Evolutionary conservation across 208 protist species (phyloP), one percentile per base, ranked within the genome.

Genomic region (Crithidia mellificae): DNA sequence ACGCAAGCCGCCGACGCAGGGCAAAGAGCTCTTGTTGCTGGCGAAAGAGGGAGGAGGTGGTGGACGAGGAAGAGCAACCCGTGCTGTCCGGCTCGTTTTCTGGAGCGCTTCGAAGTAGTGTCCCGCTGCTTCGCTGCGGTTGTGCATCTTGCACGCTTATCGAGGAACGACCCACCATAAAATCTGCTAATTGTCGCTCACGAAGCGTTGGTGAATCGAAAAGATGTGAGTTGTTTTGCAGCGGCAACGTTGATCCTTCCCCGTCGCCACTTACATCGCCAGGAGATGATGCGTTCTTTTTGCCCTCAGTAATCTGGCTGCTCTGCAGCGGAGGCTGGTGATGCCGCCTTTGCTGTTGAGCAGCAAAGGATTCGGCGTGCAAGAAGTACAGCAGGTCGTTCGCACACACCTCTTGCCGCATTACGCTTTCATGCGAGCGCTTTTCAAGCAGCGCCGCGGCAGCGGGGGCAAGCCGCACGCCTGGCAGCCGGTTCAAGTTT

Each of bases 381-480:
- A 76, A 66, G 25, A 76, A 76, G 32, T 76, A 76, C 14, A 66
- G 47, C 27, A 76, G 30, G 29, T 76, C 70, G 3, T 62, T 32
- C n/a, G 63, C 70, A 22, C 63, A 63, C 19, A 41, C 9, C 15
- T 76, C 63, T 27, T 76, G 70, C 24, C 43, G 63, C 47, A 65
- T 12, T 14, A 66, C 70, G 32, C 70, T 76, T 17, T 64, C 70
- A 25, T 47, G 32, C 19, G 56, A 19, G 9, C 70, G 70, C 34
- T 19, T n/a, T 14, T 51, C 38, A 3, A 76, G 70, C 56, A 61
- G 36, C 3, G 54, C 70, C 12, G 70, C 70, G 8, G 56, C 70
- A 27, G 39, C 25, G 19, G 63, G 56, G 2, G 70, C 8, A 38
- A 76, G 63, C 12, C 32, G 44, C 7, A 65, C 59, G 22, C 15